These are phyloP conservation scores for Cutaneotrichosporon sp. DNA, from an alignment of 1,284 basidiomycete species.

Conservation along the genomic window DNA sequence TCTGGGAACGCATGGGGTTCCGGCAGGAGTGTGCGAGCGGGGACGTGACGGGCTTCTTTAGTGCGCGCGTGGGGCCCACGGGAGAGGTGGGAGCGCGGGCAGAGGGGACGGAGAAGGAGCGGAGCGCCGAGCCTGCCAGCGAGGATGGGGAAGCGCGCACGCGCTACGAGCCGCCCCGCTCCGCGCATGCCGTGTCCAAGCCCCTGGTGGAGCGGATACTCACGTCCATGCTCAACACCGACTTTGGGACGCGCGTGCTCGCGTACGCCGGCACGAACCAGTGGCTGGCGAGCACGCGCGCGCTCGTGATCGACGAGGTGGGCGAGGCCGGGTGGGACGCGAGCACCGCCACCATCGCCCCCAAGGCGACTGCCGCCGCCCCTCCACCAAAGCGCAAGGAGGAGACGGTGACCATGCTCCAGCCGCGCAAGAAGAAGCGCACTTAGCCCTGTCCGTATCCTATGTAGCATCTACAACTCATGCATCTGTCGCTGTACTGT, in stretches of 20 bases:
- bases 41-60: constrained; percentile 87
- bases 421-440: constrained; percentile 52
- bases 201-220: constrained; percentile 64
- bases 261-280: constrained; percentile 68
- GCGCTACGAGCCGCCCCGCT: neutral
- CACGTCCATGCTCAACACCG: constrained; percentile 68
- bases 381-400: constrained; percentile 37
- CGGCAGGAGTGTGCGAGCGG: constrained; percentile 86
- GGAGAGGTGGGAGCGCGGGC: too few species aligned
- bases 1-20: constrained; percentile 93
- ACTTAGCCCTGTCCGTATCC: constrained; percentile 16
- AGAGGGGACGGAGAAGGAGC: too few species aligned
- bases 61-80: neutral
- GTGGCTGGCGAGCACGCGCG: constrained; percentile 63
- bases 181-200: neutral
- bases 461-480: constrained; percentile 18
- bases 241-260: constrained; percentile 69
- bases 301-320: constrained; percentile 42
- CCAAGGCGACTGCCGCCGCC: constrained; percentile 28
- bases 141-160: too few species aligned
- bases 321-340: constrained; percentile 35
- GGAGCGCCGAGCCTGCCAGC: too few species aligned
- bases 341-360: constrained; percentile 27
- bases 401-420: constrained; percentile 51
- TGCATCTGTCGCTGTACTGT: constrained; percentile 18